phyloP scores from a whole-genome alignment of 352 stramenopile genomes.

The Globisporangium abappressorium region DNA sequence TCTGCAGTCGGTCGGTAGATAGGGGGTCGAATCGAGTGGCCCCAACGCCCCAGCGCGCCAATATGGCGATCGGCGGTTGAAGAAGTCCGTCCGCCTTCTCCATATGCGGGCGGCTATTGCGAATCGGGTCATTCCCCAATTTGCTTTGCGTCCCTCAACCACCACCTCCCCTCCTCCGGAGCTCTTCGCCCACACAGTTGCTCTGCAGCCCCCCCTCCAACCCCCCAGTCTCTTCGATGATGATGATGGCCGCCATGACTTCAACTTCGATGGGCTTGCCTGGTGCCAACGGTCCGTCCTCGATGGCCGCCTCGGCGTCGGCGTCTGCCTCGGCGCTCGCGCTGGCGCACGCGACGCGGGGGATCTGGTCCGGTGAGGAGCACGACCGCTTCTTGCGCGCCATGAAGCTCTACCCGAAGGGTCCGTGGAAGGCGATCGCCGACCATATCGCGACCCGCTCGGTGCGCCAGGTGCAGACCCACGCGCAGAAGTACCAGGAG shows the following conservation, averaged over 20 bases:
- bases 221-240: background rate
- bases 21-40: constrained; percentile 11
- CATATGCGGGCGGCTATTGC: background rate
- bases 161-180: background rate
- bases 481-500: constrained; percentile 81
- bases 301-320: constrained; percentile 1
- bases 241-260: constrained; percentile 22
- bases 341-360: constrained; percentile 11
- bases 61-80: constrained; percentile 8
- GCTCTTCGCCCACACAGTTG: constrained; percentile 1
- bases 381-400: constrained; percentile 70
- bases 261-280: constrained; percentile 17
- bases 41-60: background rate
- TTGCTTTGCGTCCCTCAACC: background rate
- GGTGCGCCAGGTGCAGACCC: constrained; percentile 67
- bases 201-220: constrained; percentile 1
- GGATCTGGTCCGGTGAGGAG: constrained; percentile 65
- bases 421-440: constrained; percentile 70
- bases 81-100: background rate
- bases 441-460: constrained; percentile 69
- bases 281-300: constrained; percentile 1
- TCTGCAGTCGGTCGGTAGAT: constrained; percentile 17
- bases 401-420: constrained; percentile 66
- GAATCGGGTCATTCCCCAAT: constrained; percentile 14
- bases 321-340: background rate